Evolutionary conservation across 257 asterid species (phyloP).

Genomic region (Nicotiana paniculata): DNA sequence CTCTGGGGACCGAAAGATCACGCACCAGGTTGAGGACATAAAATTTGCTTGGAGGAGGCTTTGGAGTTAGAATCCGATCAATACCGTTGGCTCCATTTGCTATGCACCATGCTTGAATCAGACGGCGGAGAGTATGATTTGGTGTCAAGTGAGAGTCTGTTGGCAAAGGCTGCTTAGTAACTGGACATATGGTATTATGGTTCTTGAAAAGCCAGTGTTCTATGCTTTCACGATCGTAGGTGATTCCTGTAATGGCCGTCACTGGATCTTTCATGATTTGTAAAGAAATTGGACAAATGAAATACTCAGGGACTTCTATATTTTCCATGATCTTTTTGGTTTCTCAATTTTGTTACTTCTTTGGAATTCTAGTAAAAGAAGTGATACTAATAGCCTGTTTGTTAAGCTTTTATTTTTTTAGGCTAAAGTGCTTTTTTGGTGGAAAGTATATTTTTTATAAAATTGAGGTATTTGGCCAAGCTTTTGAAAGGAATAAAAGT

Average conservation of each 20-base stretch:
- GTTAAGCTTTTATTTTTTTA: no score
- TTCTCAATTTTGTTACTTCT: background rate
- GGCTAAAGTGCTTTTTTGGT: no score
- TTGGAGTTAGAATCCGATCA: constrained; percentile 29
- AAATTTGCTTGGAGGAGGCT: constrained; percentile 18
- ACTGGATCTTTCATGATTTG: constrained; percentile 70
- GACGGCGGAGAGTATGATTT: constrained; percentile 49
- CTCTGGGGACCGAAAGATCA: constrained; percentile 15
- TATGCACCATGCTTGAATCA: constrained; percentile 51
- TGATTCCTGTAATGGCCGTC: constrained; percentile 47
- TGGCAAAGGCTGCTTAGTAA: constrained; percentile 42
- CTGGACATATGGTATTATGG: constrained; percentile 45
- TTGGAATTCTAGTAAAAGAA: background rate
- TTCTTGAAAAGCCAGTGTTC: constrained; percentile 38
- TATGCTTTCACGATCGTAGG: constrained; percentile 61
- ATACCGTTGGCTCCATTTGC: constrained; percentile 16
- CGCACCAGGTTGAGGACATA: constrained; percentile 22
- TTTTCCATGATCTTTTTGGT: constrained; percentile 20
- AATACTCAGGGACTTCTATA: constrained; percentile 48
- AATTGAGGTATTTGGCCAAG: no score
- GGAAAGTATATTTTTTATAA: no score
- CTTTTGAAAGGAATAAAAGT: no score
- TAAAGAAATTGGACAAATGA: constrained; percentile 59
- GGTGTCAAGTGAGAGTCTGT: constrained; percentile 37
- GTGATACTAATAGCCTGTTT: background rate